Base-by-base conservation (phyloP, 495 filamentous ascomycete species). In the Sphaerosporella brunnea region DNA sequence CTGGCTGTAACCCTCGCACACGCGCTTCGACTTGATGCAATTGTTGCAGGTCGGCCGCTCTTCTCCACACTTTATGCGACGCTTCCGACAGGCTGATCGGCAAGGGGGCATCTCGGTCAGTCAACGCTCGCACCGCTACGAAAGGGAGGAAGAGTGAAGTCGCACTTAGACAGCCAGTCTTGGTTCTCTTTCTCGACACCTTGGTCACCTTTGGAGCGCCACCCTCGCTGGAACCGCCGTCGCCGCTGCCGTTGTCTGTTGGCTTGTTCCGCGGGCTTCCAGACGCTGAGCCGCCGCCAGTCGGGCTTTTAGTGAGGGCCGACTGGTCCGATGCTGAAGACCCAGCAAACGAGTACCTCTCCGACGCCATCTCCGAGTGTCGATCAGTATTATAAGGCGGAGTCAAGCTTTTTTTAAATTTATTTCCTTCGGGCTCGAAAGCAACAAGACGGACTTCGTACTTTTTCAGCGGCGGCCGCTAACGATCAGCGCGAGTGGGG, bases 11-110 rank as follows among this genome's bases (percentile, higher is more conserved):
- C 90, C 90, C 64, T 96, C 87, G 62, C 90, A 97, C 34, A 78
- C 69, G 9, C 90, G 77, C 62, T 90, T 94, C 9, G 88, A 94
- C 60, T 94, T 95, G 63, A 87, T 75, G 66, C 90, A 97, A 61
- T 96, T 85, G 51, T 71, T 75, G 66, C 90, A 96, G 13, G 75
- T 85, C 39, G 88, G 90, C 47, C 83, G 82, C 61, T 90, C 85
- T 61, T 96, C 90, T 42, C 88, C 90, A 62, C 90, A 97, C 65
- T 97, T 97, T 62, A 97, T 96, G 40, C 90, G 82, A 16, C 90
- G 77, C 64, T 80, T 86, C 43, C 90, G 80, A 69, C 90, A 97
- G 43, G 90, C 84, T 92, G 56, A 18, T 50, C n/a, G 24, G 5
- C 5, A 10, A 20, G 20, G 30, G 19, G 47, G 2, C 8, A 32